Base-by-base conservation (phyloP, 2,329 filamentous ascomycete species). In the Xylaria hypoxylon region DNA sequence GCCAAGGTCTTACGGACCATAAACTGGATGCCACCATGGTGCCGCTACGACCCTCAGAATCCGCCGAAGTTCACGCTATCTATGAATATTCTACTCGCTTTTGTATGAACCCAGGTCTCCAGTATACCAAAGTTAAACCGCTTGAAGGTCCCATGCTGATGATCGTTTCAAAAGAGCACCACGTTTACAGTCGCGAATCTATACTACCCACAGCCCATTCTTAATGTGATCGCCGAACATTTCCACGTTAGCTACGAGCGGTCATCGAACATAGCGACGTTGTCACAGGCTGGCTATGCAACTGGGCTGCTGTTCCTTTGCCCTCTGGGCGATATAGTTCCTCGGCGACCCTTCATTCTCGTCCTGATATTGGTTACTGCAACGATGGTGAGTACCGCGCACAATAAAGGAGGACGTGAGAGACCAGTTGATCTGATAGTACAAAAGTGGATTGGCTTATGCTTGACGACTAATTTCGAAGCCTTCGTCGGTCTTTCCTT, bases 211-310 rank as follows among this genome's bases (percentile, higher is more conserved):
- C 89, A 91, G 70, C 89, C 89, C 0, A 89, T 91, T 51, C 79
- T 91, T 15, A 90, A 91, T 68, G 84, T 90, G 31, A 78, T 92
- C 31, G 89, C 89, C 0, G 71, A 80, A 10, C 87, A 89, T 52
- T 92, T 92, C 76, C 71, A 83, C 61, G 88, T 92, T 45, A 81
- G 81, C 40, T 88, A 90, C 76, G 88, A 90, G 68, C 80, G 84
- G 52, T 87, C 89, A 2, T 79, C 80, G 10, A 73, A 75, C 53
- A 86, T 92, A 50, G 89, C 90, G 0, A 90, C 90, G 0, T 81
- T 90, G 31, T 89, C 88, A 72, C 90, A 92, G 76, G 89, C 88
- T 10, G 90, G 90, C 1, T 92, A 92, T 79, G 90, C 89, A 1
- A 82, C 83, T 1, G 89, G 90, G 1, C 71, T 92, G 55, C 77